Evolutionary conservation across 495 filamentous ascomycete genomes (phyloP), one percentile per base, ranked within the genome.

Genomic region (Podospora comata): DNA sequence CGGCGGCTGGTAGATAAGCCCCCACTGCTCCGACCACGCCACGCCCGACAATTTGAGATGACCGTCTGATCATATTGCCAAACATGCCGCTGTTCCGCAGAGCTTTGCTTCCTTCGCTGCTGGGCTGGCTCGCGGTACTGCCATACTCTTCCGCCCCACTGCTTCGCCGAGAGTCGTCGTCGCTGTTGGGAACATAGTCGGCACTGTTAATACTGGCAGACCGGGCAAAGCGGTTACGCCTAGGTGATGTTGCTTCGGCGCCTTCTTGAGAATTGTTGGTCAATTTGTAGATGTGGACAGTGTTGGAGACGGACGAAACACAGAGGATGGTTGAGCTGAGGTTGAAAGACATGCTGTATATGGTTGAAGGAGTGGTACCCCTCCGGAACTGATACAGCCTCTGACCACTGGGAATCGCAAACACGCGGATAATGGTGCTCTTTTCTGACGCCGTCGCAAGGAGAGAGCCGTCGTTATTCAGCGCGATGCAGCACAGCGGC

Each of bases 301-400:
- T 99, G 73, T 99, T 96, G 0, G 93, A 94, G 2, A 92, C 92
- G 11, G 94, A 97, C 15, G 94, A 97, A 65, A 98, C 93, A 73
- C 93, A 97, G 48, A 99, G 88, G 2, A 99, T 85, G 6, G 94
- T 95, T 4, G 93, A 96, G 39, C 90, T 93, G 18, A 92, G 86
- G 77, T 99, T 99, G 83, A 98, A 99, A n/a, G 92, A 95, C 95
- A 99, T 97, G 87, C 93, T 96, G 78, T 91, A 97, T 67, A 99
- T 98, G 23, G 91, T 88, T 3, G 92, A 92, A 0, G 95, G 95
- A 78, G 96, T 96, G 11, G 93, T 96, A 28, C 95, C 95, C 69
- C 95, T 86, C 65, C 95, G 88, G 77, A 99, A 99, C 74, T 99
- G 94, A 73, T 90, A 97, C 19, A 99, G 86, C 75, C 97, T 99